Evolutionary conservation across 2,329 filamentous ascomycete genomes (phyloP).

Genomic region (Xylariaceae sp.): DNA sequence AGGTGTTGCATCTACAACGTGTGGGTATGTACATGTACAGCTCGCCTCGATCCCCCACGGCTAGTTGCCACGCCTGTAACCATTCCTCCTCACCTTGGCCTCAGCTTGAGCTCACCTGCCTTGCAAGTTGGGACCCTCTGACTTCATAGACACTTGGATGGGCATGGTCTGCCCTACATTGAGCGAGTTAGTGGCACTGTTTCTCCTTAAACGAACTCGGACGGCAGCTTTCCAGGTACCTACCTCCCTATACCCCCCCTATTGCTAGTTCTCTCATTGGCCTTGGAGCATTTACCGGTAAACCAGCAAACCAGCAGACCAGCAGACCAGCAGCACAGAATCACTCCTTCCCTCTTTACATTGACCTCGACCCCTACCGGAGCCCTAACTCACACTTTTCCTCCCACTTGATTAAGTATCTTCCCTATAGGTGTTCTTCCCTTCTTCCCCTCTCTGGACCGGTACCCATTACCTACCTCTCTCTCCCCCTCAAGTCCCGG

Average conservation of each 20-base stretch:
- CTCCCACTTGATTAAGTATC: no score
- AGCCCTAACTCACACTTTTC: neutral
- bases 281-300: no score
- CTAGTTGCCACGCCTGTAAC: neutral
- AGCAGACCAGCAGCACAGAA: no score
- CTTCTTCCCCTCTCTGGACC: no score
- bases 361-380: neutral
- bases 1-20: neutral
- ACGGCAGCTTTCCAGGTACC: no score
- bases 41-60: slow-evolving; percentile 6
- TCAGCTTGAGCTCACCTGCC: neutral
- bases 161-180: no score
- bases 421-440: no score
- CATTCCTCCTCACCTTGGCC: neutral
- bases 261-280: no score
- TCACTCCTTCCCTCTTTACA: neutral
- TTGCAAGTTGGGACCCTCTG: neutral
- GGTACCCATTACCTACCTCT: neutral
- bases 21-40: neutral
- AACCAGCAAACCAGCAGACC: no score
- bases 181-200: no score
- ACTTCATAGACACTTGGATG: neutral
- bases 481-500: neutral
- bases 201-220: no score
- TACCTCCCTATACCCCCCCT: no score